Percentiles rank a stretch among this genome's conserved stretches.
Evolutionary conservation across 1,284 basidiomycete genomes (phyloP).

Genomic region (Puccinia coronata): DNA sequence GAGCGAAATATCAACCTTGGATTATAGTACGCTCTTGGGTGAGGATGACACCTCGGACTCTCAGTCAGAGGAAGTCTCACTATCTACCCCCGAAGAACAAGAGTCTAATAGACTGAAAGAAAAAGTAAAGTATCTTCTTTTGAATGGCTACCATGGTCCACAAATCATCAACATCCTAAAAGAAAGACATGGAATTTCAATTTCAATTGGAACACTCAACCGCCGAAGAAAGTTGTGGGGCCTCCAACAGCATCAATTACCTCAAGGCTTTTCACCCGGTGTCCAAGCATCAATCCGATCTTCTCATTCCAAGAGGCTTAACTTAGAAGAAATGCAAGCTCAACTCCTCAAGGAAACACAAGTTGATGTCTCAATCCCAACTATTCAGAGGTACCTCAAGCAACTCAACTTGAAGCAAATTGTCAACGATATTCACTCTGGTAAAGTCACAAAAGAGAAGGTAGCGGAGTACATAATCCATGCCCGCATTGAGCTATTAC

Average conservation of each 20-base stretch:
- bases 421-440: not conserved
- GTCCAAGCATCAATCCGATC: not conserved
- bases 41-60: no score
- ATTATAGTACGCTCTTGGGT: no score
- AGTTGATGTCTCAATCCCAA: not conserved
- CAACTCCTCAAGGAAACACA: not conserved
- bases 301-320: conserved; percentile 7
- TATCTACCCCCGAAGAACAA: no score
- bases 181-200: not conserved
- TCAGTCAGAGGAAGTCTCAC: no score
- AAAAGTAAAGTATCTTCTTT: no score
- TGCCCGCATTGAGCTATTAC: not conserved
- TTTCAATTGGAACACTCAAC: not conserved
- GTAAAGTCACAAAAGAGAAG: not conserved
- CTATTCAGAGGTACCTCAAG: not conserved
- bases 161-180: no score
- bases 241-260: not conserved
- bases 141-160: no score
- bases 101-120: no score
- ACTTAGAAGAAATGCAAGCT: not conserved
- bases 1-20: no score
- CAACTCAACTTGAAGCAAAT: not conserved
- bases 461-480: not conserved
- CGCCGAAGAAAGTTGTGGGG: not conserved
- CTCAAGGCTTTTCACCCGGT: not conserved